Evolutionary conservation across 1,284 basidiomycete genomes (phyloP), one percentile per base, ranked within the genome.

Genomic region (Moesziomyces antarcticus): DNA sequence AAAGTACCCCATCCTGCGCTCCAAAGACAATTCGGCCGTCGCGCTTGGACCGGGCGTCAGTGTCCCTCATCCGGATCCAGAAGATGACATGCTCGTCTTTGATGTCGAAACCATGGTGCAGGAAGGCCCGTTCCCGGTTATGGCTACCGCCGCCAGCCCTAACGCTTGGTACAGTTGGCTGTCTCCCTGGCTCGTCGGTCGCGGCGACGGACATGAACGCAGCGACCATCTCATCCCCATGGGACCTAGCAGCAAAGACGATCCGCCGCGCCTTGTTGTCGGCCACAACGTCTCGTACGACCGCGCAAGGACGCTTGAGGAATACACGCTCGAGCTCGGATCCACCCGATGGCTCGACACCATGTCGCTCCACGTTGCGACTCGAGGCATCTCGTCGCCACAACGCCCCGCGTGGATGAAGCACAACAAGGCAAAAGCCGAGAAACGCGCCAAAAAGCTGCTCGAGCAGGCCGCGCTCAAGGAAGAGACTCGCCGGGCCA

Each of bases 281-380:
- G 95, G 96, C 1, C 97, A 99, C 85, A 96, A 98, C 81, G 91
- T 98, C 27, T 92, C 94, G 2, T 99, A 94, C 84, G 97, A 99
- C 84, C 90, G 96, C 10, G 91, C 89, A 8, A 88, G 94, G 16
- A 87, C 97, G 16, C 83, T 86, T 22, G 93, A 97, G 72, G 97
- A 99, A 83, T 98, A 99, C 82, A 86, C 86, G 56, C 84, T 97
- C 6, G 80, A 87, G 1, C 87, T 88, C 0, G 92, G 92, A 0
- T 85, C 88, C 46, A 95, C 89, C 22, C 89, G 96, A 1, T 99
- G 93, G 84, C 85, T 98, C 41, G 97, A 99, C 83, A 99, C 96
- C 0, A 93, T 99, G 89, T 90, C 93, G 1, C 87, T 99, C 11
- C 96, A 99, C 82, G 91, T 97, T 50, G 94, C 97, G 5, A 92